phyloP scores from a whole-genome alignment of 148 eudicot genomes.

The Spergularia marina region DNA sequence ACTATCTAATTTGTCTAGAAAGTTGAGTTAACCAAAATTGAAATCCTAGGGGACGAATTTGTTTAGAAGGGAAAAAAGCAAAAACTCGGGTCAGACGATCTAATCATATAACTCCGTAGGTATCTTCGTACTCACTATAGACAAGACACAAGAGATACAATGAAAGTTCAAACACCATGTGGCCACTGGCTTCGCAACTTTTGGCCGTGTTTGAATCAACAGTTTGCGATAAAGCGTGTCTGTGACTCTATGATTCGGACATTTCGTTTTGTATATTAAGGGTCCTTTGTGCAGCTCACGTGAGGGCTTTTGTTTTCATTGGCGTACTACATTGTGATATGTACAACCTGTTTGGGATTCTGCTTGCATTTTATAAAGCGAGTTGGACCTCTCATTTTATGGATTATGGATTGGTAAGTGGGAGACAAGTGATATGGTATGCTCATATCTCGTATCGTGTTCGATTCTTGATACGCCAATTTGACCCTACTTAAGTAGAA shows the following conservation, averaged over 20 bases:
- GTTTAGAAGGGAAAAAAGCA: too few species aligned
- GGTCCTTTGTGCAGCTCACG: conserved; percentile 13
- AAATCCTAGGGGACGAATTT: not conserved
- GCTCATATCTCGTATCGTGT: too few species aligned
- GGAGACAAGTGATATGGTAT: too few species aligned
- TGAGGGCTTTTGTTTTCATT: conserved; percentile 14
- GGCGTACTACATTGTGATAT: not conserved
- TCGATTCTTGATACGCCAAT: too few species aligned
- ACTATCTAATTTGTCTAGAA: not conserved
- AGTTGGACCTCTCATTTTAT: too few species aligned
- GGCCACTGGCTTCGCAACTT: not conserved
- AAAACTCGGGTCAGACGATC: too few species aligned
- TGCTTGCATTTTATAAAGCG: not conserved
- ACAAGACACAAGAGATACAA: not conserved
- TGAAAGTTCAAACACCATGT: conserved; percentile 16
- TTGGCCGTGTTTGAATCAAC: conserved; percentile 9
- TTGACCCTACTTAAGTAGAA: too few species aligned
- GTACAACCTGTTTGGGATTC: conserved; percentile 12
- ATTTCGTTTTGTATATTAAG: conserved; percentile 6
- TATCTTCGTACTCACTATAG: too few species aligned
- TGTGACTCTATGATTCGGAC: conserved; percentile 17
- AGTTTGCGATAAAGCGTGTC: not conserved
- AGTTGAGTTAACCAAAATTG: not conserved
- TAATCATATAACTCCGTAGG: too few species aligned
- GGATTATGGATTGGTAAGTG: too few species aligned